A percentile compares a stretch with the other conserved stretches of the same genome.
These are phyloP conservation scores for Clavariopsis aquatica DNA, from an alignment of 495 filamentous ascomycete species.

Conservation along the genomic window DNA sequence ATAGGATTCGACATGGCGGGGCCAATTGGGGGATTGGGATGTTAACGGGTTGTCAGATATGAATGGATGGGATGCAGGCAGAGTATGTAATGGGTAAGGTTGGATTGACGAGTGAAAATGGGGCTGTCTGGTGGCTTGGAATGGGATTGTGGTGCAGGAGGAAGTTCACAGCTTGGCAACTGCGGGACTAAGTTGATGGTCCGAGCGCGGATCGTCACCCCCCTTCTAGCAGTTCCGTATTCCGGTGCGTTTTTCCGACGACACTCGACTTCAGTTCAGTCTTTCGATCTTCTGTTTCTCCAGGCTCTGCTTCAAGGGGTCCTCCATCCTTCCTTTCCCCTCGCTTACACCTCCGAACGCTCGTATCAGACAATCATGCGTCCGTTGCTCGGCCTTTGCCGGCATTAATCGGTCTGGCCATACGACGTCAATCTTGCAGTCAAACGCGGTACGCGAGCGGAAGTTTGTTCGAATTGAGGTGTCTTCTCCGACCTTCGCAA, in stretches of 20 bases:
- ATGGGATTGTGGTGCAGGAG: neutral
- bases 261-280: neutral
- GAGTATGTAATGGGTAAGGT: neutral
- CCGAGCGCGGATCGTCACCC: neutral
- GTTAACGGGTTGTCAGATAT: neutral
- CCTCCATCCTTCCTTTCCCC: neutral
- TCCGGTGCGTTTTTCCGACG: neutral
- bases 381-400: too few relatives aligned
- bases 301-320: neutral
- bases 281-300: too few relatives aligned
- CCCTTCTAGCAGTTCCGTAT: neutral
- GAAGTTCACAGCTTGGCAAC: neutral
- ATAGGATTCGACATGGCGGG: slow-evolving; percentile 37
- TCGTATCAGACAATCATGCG: too few relatives aligned
- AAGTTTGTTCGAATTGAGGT: too few relatives aligned
- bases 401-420: too few relatives aligned
- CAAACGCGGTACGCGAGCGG: too few relatives aligned
- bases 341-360: too few relatives aligned
- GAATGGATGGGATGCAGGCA: neutral
- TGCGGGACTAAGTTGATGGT: neutral
- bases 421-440: too few relatives aligned
- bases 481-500: too few relatives aligned
- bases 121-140: neutral
- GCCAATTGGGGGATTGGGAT: slow-evolving; percentile 4
- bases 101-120: neutral